A percentile compares a stretch with the other conserved stretches of the same genome.
These are phyloP conservation scores for Amoeboradix gromovi DNA, from an alignment of 371 early-diverging fungal genomes.

Conservation along the genomic window DNA sequence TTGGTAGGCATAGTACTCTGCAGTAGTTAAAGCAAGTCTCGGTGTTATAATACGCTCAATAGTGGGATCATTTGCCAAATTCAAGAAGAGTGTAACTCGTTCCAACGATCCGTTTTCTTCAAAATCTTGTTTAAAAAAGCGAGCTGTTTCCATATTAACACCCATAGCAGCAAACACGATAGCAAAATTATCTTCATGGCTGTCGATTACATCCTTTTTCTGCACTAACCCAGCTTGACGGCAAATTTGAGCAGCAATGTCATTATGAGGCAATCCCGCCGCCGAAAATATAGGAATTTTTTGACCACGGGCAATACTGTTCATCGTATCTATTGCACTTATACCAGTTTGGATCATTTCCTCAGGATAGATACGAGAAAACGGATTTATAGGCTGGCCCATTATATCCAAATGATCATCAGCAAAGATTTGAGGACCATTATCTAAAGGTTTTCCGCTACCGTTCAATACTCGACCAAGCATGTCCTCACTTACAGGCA, in stretches of 20 bases:
- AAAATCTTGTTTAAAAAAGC: slow-evolving; percentile 98
- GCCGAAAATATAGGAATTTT: slow-evolving; percentile 99
- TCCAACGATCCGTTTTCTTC: slow-evolving; percentile 98
- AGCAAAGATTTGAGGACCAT: slow-evolving; percentile 95
- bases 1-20: slow-evolving; percentile 99
- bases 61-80: slow-evolving; percentile 99
- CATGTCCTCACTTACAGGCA: slow-evolving; percentile 97
- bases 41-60: slow-evolving; percentile 99
- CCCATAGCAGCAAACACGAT: slow-evolving; percentile 99
- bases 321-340: slow-evolving; percentile 99
- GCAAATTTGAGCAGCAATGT: slow-evolving; percentile 99
- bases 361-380: slow-evolving; percentile 95
- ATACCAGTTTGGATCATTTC: slow-evolving; percentile 99
- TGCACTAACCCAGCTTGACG: slow-evolving; percentile 96
- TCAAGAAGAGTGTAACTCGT: slow-evolving; percentile 94
- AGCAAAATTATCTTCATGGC: slow-evolving; percentile 97
- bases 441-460: slow-evolving; percentile 94
- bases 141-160: slow-evolving; percentile 99
- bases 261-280: slow-evolving; percentile 98
- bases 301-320: slow-evolving; percentile 99
- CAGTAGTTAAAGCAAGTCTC: slow-evolving; percentile 93
- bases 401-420: slow-evolving; percentile 96
- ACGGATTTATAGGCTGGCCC: slow-evolving; percentile 98
- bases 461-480: slow-evolving; percentile 98
- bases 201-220: slow-evolving; percentile 89